Evolutionary conservation across 495 filamentous ascomycete genomes (phyloP), one percentile per base, ranked within the genome.

Genomic region (Clavariopsis aquatica): DNA sequence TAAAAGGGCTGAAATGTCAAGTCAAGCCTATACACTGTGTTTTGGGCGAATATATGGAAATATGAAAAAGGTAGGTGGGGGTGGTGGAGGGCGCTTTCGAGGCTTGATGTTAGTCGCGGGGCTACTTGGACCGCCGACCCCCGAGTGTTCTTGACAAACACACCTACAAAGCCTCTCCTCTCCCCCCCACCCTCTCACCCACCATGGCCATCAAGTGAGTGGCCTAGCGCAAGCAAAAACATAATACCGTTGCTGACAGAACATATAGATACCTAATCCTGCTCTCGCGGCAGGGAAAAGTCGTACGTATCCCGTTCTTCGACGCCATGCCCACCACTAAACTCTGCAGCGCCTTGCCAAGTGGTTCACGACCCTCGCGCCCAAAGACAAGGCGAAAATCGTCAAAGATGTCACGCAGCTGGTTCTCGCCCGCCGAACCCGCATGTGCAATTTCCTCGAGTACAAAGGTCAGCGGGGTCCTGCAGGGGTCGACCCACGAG

Each of bases 401-500:
- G 89, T 99, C 83, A 97, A 98, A 78, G 95, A 99, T 84, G 94
- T 98, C 75, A 93, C 94, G 66, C 94, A 98, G 77, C 89, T 99
- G 13, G 95, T 99, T 62, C 87, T 99, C 56, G 93, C 95, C 43
- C 84, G 94, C 68, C 82, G 94, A 71, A 96, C 94, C 53, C 90
- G 93, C 67, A 99, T 99, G 94, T 99, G 94, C 83, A 99, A 99
- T 78, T 99, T 99, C 77, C 86, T 99, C 45, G 94, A 99, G 72
- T 98, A 98, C 78, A 98, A 98, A 89, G 94, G 94, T 91, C 52
- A 22, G 52, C 47, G 17, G 36, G 56, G 49, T 36, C 28, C 31
- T 24, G 36, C 38, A 12, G 51, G 52, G 26, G 38, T 49, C 36
- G 22, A 26, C 51, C 19, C 23, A 51, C 31, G 6, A 29, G 61